Evolutionary conservation across 2,329 filamentous ascomycete species (phyloP), one percentile per base, ranked within the genome.

Genomic region (Aspergillus texensis): DNA sequence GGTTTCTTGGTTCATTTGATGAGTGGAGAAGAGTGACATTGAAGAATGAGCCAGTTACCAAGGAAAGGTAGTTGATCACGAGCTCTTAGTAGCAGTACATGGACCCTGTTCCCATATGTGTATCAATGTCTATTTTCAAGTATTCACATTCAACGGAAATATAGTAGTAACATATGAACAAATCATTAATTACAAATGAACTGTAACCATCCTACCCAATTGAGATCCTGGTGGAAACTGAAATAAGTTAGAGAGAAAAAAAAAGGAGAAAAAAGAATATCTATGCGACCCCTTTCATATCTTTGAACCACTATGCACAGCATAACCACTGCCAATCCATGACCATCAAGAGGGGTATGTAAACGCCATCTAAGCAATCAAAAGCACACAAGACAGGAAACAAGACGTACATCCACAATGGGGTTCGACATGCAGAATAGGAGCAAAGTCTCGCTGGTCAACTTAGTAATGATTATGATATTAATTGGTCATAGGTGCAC

Each of bases 401-500:
- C 60, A 62, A 48, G 61, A 60, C 63, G 62, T 56, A 67, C 58
- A 59, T 61, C 55, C 41, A 63, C 54, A 46, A 61, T 59, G 39
- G 39, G 36, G 34, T 53, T 58, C 56, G 58, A 62, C 54, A 67
- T 66, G 67, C 65, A 62, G 54, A 65, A 65, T 48, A 60, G 54
- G 28, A 52, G 48, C 16, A 52, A 32, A 61, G 30, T 24, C 52
- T 54, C 52, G 58, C 55, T 45, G 54, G 28, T 32, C 46, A 43
- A 32, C 30, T 57, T 19, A 34, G 52, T 56, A 34, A 58, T 56
- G 41, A 68, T 68, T 67, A 66, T 67, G 61, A 64, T 58, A 58
- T 52, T 64, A 60, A 59, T 59, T 52, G 48, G 61, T 67, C 63
- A 39, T 65, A 60, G 63, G 60, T 68, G 65, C 67, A 67, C 65